A percentile compares a stretch with the other conserved stretches of the same genome.
Conservation (phyloP, 1,139 yeast species). For the Nakaseomyces sp. region DNA sequence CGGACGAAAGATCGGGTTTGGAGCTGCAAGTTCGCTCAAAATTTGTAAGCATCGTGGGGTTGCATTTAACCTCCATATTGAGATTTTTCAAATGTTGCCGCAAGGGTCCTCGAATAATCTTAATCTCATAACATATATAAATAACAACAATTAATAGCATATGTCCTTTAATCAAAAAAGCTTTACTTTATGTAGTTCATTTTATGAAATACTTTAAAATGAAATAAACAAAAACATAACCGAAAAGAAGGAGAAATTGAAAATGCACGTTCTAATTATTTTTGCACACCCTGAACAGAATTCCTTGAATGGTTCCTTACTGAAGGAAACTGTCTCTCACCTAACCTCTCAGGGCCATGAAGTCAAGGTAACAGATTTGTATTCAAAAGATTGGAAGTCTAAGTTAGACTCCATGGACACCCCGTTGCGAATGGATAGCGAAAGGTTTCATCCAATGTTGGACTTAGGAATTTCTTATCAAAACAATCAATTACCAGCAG, state of each 20-base stretch:
- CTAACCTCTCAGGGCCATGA: slow-evolving; percentile 21
- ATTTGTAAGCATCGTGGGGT: too few species aligned
- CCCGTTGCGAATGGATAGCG: slow-evolving; percentile 9
- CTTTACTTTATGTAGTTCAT: too few species aligned
- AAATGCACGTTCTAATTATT: slow-evolving; percentile 21
- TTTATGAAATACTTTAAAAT: too few species aligned
- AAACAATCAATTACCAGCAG: slow-evolving; percentile 14
- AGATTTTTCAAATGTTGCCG: too few species aligned
- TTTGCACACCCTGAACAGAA: slow-evolving; percentile 22
- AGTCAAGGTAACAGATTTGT: slow-evolving; percentile 22
- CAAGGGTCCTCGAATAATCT: too few species aligned
- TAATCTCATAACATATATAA: too few species aligned
- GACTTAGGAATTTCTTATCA: slow-evolving; percentile 16
- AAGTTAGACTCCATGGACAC: slow-evolving; percentile 18
- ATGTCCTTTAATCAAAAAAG: too few species aligned
- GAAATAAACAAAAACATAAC: too few species aligned
- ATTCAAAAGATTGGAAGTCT: slow-evolving; percentile 18
- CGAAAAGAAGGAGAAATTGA: not conserved
- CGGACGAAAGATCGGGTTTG: too few species aligned
- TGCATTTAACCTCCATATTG: too few species aligned
- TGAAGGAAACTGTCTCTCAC: slow-evolving; percentile 12
- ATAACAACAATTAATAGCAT: too few species aligned
- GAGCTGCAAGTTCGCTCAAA: too few species aligned
- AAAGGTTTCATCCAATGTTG: slow-evolving; percentile 10
- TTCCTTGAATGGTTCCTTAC: slow-evolving; percentile 20